Conservation (phyloP, 169 alveolate genomes). For the Cyclospora cayetanensis region DNA sequence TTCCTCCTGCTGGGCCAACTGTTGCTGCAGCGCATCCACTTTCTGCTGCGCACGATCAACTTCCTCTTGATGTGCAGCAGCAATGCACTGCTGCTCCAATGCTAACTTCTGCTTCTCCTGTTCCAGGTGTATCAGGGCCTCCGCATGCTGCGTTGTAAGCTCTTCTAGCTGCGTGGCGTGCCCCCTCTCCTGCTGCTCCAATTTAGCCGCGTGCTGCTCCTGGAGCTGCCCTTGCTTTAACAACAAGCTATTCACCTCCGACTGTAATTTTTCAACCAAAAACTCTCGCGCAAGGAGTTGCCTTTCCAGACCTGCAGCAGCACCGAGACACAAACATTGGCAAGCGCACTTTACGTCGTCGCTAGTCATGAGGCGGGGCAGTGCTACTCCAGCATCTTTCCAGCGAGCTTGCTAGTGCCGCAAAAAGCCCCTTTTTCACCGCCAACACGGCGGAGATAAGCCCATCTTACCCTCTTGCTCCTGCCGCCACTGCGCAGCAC, state of each 20-base stretch:
- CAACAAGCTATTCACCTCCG: background rate
- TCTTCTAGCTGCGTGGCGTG: background rate
- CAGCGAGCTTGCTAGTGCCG: no score
- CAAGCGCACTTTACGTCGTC: no score
- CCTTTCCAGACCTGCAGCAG: constrained; percentile 7
- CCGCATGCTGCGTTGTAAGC: background rate
- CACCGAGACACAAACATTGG: background rate
- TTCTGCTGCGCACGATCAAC: constrained; percentile 42
- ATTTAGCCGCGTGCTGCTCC: background rate
- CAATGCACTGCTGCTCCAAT: background rate
- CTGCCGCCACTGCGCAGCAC: background rate
- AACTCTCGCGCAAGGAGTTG: constrained; percentile 37
- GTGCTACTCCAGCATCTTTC: background rate
- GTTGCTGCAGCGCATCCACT: constrained; percentile 37
- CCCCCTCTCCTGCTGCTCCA: constrained; percentile 4
- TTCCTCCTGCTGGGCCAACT: constrained; percentile 44
- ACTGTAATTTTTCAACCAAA: constrained; percentile 41
- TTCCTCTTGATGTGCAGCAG: background rate
- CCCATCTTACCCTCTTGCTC: constrained; percentile 18
- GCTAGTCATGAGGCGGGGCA: background rate
- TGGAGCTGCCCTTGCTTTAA: constrained; percentile 24
- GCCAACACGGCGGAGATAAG: background rate
- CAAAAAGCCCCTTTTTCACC: background rate
- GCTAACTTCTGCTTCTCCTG: constrained; percentile 15
- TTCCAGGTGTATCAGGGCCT: background rate